phyloP scores from a whole-genome alignment of 441 rosid genomes.

The Erodium moschatum region DNA sequence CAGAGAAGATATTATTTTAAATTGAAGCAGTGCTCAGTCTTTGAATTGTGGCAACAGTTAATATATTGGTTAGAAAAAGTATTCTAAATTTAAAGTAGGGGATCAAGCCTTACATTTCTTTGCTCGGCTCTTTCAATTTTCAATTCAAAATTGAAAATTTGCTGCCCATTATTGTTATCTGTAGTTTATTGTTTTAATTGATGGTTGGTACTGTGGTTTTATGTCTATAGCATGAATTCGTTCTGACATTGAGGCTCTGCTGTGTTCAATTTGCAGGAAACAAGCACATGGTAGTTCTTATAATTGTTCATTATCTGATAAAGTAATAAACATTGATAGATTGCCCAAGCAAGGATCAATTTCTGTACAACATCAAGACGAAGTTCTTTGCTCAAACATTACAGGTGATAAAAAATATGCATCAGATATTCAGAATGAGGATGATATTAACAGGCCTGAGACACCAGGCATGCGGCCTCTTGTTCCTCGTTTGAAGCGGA shows the following conservation, averaged over 20 bases:
- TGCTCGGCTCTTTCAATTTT: neutral
- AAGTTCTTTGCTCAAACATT: slow-evolving; percentile 22
- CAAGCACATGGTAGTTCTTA: slow-evolving; percentile 14
- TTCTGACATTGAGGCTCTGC: neutral
- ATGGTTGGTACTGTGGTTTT: neutral
- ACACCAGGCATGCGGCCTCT: slow-evolving; percentile 59
- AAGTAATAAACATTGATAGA: slow-evolving; percentile 16
- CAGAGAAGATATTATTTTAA: neutral
- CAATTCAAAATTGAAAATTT: neutral
- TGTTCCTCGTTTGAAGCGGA: slow-evolving; percentile 59
- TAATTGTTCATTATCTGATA: slow-evolving; percentile 21
- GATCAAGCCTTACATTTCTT: neutral
- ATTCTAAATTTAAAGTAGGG: neutral
- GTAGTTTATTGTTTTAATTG: neutral
- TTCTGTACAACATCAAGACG: slow-evolving; percentile 24
- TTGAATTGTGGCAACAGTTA: neutral
- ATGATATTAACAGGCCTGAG: slow-evolving; percentile 54
- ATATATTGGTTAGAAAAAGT: neutral
- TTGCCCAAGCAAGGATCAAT: slow-evolving; percentile 18
- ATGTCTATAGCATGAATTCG: neutral
- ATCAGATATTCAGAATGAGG: slow-evolving; percentile 23
- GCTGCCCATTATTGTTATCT: slow-evolving; percentile 4
- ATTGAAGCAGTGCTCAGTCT: neutral
- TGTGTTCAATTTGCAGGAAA: slow-evolving; percentile 29
- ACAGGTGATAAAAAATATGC: slow-evolving; percentile 20